Evolutionary conservation across 2,329 filamentous ascomycete genomes (phyloP), one percentile per base, ranked within the genome.

Genomic region (Sarocladium strictum): DNA sequence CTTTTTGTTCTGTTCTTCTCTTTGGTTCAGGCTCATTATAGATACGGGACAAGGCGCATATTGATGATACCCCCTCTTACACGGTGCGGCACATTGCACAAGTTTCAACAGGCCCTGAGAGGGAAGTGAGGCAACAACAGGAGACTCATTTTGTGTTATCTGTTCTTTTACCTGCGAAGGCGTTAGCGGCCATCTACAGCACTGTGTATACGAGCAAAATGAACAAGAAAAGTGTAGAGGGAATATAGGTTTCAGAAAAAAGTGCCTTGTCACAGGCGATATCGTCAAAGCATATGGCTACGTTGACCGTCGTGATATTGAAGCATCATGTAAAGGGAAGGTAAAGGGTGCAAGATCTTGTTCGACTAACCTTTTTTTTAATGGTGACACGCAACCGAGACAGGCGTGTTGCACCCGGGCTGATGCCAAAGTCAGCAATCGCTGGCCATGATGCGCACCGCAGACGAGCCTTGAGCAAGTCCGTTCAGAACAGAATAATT

Each of bases 251-350:
- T 53, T 68, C 65, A 67, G 66, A 55, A 54, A 58, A 62, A 63
- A 58, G 61, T 72, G 71, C 71, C 72, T 70, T 73, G 72, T 74
- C 72, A 74, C 64, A 73, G 72, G 72, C 72, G 65, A 37, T 72
- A 65, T 74, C 72, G 69, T 73, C 72, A 74, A 67, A 65, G 72
- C 72, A 66, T 72, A 69, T 72, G 69, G 72, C 72, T 74, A 72
- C 65, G 72, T 74, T 73, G 72, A 74, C 72, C 72, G 72, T 74
- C 72, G 72, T 74, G 72, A 74, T 73, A 72, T 66, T 58, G 64
- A 68, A 65, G 61, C 69, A 73, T 74, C 72, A 74, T 74, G 55
- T 65, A 51, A 64, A 58, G n/a, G 32, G 26, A 21, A 55, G 4
- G 26, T 21, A 41, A n/a, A 35, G 17, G 5, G 23, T 10, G 3